phyloP scores from a whole-genome alignment of 768 basidiomycete genomes.

The Agaricus sinodeliciosus region DNA sequence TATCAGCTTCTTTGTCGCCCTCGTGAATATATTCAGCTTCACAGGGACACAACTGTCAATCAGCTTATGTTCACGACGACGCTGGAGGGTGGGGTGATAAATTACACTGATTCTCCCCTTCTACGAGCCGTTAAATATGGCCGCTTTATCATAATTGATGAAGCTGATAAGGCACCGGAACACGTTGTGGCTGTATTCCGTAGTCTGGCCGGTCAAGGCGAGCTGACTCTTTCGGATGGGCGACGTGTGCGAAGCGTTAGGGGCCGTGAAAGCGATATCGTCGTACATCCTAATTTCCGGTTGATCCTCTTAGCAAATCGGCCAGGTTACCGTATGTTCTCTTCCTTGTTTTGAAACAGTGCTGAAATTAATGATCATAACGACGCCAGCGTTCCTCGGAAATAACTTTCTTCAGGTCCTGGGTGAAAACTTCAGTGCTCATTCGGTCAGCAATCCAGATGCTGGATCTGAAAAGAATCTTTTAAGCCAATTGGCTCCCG shows the following conservation, averaged over 20 bases:
- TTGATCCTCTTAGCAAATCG: constrained; percentile 60
- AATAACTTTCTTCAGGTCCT: constrained; percentile 70
- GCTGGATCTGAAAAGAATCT: constrained; percentile 57
- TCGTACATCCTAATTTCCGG: constrained; percentile 58
- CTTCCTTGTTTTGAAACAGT: not conserved
- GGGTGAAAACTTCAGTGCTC: constrained; percentile 62
- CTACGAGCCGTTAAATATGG: constrained; percentile 56
- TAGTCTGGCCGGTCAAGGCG: constrained; percentile 59
- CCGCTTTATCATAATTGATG: constrained; percentile 63
- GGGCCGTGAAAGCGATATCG: constrained; percentile 48
- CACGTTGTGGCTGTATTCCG: constrained; percentile 69
- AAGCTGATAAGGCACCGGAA: constrained; percentile 69
- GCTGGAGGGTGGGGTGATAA: constrained; percentile 49
- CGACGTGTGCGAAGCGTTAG: constrained; percentile 40
- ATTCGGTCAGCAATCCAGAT: constrained; percentile 63
- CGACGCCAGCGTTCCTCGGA: constrained; percentile 52
- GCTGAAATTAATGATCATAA: not conserved
- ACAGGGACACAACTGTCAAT: constrained; percentile 64
- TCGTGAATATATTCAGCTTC: constrained; percentile 64
- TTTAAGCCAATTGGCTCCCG: constrained; percentile 55
- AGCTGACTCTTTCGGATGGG: constrained; percentile 59
- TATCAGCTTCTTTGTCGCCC: constrained; percentile 52
- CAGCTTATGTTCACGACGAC: constrained; percentile 67
- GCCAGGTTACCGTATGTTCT: constrained; percentile 56
- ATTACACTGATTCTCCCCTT: constrained; percentile 59